Evolutionary conservation across 2,329 filamentous ascomycete genomes (phyloP), one percentile per base, ranked within the genome.

Genomic region (Neocatenulostroma microsporum): DNA sequence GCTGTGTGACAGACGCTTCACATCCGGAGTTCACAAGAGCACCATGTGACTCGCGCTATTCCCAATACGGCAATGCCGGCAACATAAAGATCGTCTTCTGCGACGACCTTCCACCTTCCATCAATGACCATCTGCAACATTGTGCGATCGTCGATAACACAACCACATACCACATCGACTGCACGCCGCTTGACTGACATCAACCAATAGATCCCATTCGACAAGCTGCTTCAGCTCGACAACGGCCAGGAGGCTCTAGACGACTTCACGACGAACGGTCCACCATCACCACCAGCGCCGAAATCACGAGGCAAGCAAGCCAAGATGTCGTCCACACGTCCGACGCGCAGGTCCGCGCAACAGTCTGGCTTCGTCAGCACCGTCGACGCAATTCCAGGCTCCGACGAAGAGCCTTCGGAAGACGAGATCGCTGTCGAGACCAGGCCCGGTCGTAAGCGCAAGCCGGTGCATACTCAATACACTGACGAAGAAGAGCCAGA

Each of bases 171-270:
- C 17, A 23, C 32, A 24, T n/a, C n/a, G n/a, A n/a, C n/a, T n/a
- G n/a, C n/a, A n/a, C n/a, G n/a, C n/a, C n/a, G n/a, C n/a, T n/a
- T n/a, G n/a, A n/a, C n/a, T n/a, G n/a, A n/a, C 23, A n/a, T 1
- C 8, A 8, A 17, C 14, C 8, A 24, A 24, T 34, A 74, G 71
- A 54, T 73, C 9, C 48, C 61, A 10, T 63, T 68, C 19, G 57
- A 67, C 21, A 54, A 66, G 19, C 56, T 74, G 3, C 45, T 70
- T 12, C 44, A 55, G 2, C 56, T 68, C 18, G 53, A 62, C 8
- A 69, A 71, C 51, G 72, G 72, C 14, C 49, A 57, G 28, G 57
- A 60, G 41, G 68, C 69, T 12, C 54, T 74, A 17, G 51, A 66
- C 23, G 46, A 55, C n/a, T 70, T 64, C 47, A 56, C 41, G 39